phyloP scores from a whole-genome alignment of 495 filamentous ascomycete species.

The Talaromyces proteolyticus region DNA sequence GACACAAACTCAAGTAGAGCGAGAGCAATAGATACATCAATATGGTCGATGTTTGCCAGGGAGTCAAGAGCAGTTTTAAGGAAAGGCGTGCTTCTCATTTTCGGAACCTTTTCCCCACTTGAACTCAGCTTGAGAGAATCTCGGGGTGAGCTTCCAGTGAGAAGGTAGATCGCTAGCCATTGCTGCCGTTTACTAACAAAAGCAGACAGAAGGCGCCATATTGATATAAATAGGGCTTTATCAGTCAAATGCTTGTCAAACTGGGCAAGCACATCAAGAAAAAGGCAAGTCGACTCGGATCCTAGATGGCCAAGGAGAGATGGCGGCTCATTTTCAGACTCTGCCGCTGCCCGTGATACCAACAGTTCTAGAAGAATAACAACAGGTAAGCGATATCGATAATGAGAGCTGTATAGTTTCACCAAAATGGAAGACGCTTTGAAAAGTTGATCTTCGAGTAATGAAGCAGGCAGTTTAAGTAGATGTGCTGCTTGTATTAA shows the following conservation, averaged over 20 bases:
- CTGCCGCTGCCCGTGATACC: conserved; percentile 58
- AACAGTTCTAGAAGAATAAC: conserved; percentile 68
- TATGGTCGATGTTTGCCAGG: conserved; percentile 59
- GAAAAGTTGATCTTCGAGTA: conserved; percentile 75
- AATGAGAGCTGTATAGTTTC: conserved; percentile 69
- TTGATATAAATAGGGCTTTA: conserved; percentile 50
- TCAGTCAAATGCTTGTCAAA: conserved; percentile 72
- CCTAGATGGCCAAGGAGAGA: conserved; percentile 87
- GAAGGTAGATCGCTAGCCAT: conserved; percentile 88
- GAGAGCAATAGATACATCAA: conserved; percentile 56
- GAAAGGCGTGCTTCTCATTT: conserved; percentile 53
- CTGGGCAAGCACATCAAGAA: conserved; percentile 69
- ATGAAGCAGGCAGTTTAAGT: conserved; percentile 49
- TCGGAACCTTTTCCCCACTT: conserved; percentile 26
- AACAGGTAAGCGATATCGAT: conserved; percentile 57
- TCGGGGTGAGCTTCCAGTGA: conserved; percentile 79
- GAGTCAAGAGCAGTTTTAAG: conserved; percentile 69
- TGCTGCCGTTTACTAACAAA: conserved; percentile 87
- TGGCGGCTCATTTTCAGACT: conserved; percentile 63
- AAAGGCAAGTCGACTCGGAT: conserved; percentile 71
- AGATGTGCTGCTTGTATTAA: conserved; percentile 65
- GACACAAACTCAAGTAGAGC: conserved; percentile 82
- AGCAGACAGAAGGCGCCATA: conserved; percentile 84
- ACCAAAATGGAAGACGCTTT: conserved; percentile 68
- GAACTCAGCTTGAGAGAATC: conserved; percentile 56